Base-by-base conservation (phyloP, 768 basidiomycete genomes). In the Mycena chlorophos region DNA sequence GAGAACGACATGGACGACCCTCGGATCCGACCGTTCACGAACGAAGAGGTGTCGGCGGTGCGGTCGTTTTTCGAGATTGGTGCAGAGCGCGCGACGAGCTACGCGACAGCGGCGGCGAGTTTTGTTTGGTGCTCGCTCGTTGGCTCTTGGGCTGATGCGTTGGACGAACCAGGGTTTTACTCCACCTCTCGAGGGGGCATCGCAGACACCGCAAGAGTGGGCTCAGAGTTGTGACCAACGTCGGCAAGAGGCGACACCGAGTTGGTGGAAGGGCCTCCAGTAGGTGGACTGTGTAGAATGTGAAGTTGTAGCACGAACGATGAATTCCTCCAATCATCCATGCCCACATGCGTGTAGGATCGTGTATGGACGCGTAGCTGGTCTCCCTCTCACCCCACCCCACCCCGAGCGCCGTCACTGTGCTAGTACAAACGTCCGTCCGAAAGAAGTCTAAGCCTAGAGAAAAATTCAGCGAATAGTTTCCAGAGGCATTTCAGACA, bases 11-110 rank as follows among this genome's bases (percentile, higher is more conserved):
- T 74, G 73, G 65, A 67, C 25, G 73, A 74, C 51, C 67, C 56
- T 2, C 63, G 74, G 26, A 63, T 74, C 30, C 73, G 73, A 20
- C 69, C 73, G 50, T 73, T 68, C 65, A 74, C 66, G 5, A 37
- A 8, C 14, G 64, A 68, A 19, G 73, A 74, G 50, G 37, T 67
- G 38, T 39, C 54, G 0, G 57, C 59, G 10, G 66, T 72, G 31
- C 66, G 63, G 29, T 57, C 47, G 4, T 74, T 67, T 65, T 25
- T 74, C 25, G 40, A 55, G 0, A 6, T 46, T 1, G 51, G 56
- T 2, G 10, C 26, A 14, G 54, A 57, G 19, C 47, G 51, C 28
- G 17, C 56, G n/a, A 25, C 27, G 8, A 54, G 47, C 4, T 27
- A 58, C 30, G n/a, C 43, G 28, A n/a, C n/a, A n/a, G n/a, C n/a